These are phyloP conservation scores for Penicillium sp. DNA, from an alignment of 2,329 filamentous ascomycete genomes.

Conservation along the genomic window DNA sequence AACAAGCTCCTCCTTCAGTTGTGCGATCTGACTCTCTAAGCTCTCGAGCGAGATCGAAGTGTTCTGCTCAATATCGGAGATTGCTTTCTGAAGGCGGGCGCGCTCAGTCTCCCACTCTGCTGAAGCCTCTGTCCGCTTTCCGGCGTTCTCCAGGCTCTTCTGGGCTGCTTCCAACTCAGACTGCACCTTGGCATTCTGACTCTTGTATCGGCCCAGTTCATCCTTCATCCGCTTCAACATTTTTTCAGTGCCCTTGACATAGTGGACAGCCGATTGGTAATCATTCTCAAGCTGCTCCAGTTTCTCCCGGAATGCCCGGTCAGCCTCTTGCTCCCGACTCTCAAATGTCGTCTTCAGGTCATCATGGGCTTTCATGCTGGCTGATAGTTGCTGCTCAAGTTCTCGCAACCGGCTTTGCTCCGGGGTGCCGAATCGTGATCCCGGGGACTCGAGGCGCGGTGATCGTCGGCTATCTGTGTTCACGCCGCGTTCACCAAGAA, in stretches of 20 bases:
- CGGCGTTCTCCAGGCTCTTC: slow-evolving; percentile 50
- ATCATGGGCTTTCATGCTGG: slow-evolving; percentile 74
- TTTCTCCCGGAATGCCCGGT: slow-evolving; percentile 86
- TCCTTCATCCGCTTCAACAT: slow-evolving; percentile 99
- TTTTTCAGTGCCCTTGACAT: slow-evolving; percentile 97
- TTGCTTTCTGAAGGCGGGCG: slow-evolving; percentile 61
- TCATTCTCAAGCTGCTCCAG: slow-evolving; percentile 92
- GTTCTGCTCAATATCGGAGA: slow-evolving; percentile 67
- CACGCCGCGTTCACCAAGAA: slow-evolving; percentile 83
- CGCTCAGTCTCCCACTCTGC: slow-evolving; percentile 75
- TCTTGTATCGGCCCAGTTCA: slow-evolving; percentile 88
- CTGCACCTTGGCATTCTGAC: slow-evolving; percentile 77
- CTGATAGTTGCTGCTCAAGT: slow-evolving; percentile 81
- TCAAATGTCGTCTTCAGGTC: slow-evolving; percentile 78
- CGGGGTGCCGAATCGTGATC: slow-evolving; percentile 71
- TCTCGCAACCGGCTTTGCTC: slow-evolving; percentile 77
- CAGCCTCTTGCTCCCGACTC: slow-evolving; percentile 78
- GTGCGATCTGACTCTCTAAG: slow-evolving; percentile 68
- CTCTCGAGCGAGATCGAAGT: slow-evolving; percentile 63
- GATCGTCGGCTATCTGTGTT: slow-evolving; percentile 68
- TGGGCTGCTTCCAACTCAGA: slow-evolving; percentile 69
- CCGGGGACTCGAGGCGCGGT: slow-evolving; percentile 69
- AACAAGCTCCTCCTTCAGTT: slow-evolving; percentile 67
- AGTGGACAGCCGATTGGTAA: slow-evolving; percentile 96
- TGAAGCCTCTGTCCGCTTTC: slow-evolving; percentile 44